Base-by-base conservation (phyloP, 148 eudicot species). In the Bassia scoparia region DNA sequence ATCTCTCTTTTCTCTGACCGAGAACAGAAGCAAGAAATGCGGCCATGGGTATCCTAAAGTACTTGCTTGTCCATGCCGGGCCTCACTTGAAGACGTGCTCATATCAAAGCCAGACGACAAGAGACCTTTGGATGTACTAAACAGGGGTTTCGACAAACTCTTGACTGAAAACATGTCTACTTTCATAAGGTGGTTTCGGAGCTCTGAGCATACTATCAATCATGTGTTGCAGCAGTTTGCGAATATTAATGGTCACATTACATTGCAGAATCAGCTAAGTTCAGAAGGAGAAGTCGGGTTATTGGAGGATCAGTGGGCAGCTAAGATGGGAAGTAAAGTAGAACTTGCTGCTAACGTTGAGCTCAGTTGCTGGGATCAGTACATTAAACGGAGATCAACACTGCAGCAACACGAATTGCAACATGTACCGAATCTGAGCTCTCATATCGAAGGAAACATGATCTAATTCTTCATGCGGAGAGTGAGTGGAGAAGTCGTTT, bases 401-500 rank as follows among this genome's bases (percentile, higher is more conserved):
- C 89, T 80, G 93, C 88, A 73, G 43, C 86, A 73, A 86, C 84
- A 53, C 93, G 96, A 38, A 88, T 83, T 81, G 83, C 77, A 17
- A 80, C 86, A 86, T 80, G 91, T 30, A 86, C 93, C 41, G 97
- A 91, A 78, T 73, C 91, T 56, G 83, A 94, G 80, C 86, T 88
- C 72, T 85, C 83, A 58, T 90, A 91, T 66, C 85, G 85, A 74
- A 92, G 82, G 77, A 95, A 91, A 73, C 78, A 79, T 73, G 96
- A 94, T 53, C 84, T 89, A 86, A 89, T 87, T 71, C 84, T 88
- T 61, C 89, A 86, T 78, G 98, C 97, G 69, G 97, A 87, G 82
- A 89, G 93, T 69, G 92, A 91, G 67, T 91, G 98, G 98, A 91
- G 88, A 78, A 84, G 89, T 68, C 92, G 86, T 77, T 84, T 87